Evolutionary conservation across 768 basidiomycete species (phyloP).

Genomic region (Brasilioporus rufonigricans): DNA sequence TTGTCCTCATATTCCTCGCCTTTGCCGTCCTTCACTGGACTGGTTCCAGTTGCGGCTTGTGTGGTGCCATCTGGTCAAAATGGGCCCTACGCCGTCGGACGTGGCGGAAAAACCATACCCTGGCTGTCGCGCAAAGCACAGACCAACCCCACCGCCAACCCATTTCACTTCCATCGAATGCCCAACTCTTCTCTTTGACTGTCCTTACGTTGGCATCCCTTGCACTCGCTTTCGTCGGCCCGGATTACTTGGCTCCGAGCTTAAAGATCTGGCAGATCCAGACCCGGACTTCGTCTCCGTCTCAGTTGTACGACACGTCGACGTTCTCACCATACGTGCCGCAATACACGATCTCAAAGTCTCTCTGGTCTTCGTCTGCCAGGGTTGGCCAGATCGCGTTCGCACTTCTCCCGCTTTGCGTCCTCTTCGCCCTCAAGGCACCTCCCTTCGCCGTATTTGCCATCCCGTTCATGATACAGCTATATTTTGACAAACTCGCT

Average conservation of each 20-base stretch:
- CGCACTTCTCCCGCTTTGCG: conserved; percentile 65
- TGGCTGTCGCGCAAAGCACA: conserved; percentile 33
- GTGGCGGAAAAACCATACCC: conserved; percentile 49
- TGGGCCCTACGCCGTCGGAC: conserved; percentile 58
- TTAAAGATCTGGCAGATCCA: conserved; percentile 44
- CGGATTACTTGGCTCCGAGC: conserved; percentile 63
- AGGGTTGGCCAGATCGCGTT: conserved; percentile 71
- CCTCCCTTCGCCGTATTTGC: conserved; percentile 74
- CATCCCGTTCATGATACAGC: conserved; percentile 53
- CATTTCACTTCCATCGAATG: conserved; percentile 56
- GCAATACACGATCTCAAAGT: conserved; percentile 60
- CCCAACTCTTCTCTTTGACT: conserved; percentile 52
- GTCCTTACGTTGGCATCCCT: conserved; percentile 44
- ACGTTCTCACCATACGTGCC: conserved; percentile 41
- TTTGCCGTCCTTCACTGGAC: conserved; percentile 44
- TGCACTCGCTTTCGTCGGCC: conserved; percentile 54
- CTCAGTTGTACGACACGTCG: conserved; percentile 27
- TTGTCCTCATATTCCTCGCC: conserved; percentile 41
- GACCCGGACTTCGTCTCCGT: conserved; percentile 22
- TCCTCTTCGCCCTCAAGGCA: conserved; percentile 68
- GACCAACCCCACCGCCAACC: conserved; percentile 42
- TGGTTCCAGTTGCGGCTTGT: conserved; percentile 37
- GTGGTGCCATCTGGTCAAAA: conserved; percentile 56
- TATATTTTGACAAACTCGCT: conserved; percentile 76
- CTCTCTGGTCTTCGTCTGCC: conserved; percentile 70